These are phyloP conservation scores for Tetradesmus obliquus DNA, from an alignment of 139 green algal species.

Conservation along the genomic window DNA sequence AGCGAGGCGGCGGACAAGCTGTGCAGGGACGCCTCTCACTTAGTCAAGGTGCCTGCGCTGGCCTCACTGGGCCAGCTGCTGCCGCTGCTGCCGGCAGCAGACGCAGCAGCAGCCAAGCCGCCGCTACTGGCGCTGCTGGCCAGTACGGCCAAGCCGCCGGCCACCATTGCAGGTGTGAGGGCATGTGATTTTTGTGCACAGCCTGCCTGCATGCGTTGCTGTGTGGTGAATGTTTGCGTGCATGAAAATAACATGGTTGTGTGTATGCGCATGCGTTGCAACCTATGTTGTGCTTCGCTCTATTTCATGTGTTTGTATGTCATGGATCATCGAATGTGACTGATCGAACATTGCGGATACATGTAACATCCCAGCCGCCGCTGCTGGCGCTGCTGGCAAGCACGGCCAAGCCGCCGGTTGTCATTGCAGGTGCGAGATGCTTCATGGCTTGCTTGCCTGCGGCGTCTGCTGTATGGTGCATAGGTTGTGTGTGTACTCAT, in stretches of 20 bases:
- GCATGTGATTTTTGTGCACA: too few species aligned
- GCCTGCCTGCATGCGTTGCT: not conserved
- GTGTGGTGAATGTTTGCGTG: not conserved
- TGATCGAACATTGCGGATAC: too few species aligned
- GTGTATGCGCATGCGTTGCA: too few species aligned
- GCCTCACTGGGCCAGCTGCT: constrained; percentile 22
- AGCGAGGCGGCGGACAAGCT: constrained; percentile 11
- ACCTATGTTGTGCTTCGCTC: too few species aligned
- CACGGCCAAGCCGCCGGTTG: constrained; percentile 7
- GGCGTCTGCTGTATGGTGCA: too few species aligned
- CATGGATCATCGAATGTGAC: too few species aligned
- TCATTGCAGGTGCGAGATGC: not conserved
- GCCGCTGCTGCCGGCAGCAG: constrained; percentile 31
- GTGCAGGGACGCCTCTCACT: constrained; percentile 11
- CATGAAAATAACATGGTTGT: too few species aligned
- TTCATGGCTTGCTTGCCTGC: too few species aligned
- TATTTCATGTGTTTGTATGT: too few species aligned
- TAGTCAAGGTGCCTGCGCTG: constrained; percentile 26
- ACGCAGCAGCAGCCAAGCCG: not conserved
- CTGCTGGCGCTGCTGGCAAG: constrained; percentile 6
- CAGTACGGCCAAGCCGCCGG: constrained; percentile 19
- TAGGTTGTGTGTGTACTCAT: too few species aligned
- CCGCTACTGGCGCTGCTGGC: constrained; percentile 3
- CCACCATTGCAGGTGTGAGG: not conserved
- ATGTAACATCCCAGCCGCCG: not conserved